These are phyloP conservation scores for Nannochloropsis salina DNA, from an alignment of 108 stramenopile species.

Conservation along the genomic window DNA sequence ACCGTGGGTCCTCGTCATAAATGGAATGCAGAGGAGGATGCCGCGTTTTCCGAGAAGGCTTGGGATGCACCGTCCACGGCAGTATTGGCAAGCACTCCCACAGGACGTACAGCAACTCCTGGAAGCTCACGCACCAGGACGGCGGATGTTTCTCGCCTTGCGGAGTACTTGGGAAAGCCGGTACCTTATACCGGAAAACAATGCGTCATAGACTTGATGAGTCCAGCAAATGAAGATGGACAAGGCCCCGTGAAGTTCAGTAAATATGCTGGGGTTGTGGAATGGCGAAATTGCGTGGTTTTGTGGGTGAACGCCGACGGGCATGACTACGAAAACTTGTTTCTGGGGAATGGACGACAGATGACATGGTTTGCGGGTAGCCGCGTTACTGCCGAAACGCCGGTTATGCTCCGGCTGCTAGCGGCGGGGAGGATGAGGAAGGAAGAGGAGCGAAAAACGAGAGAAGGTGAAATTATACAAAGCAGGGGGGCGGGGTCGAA, in stretches of 20 bases:
- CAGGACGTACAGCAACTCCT: neutral
- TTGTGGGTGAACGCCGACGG: neutral
- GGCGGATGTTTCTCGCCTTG: neutral
- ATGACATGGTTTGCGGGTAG: constrained; percentile 6
- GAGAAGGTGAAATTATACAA: too few relatives aligned
- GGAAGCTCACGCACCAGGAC: neutral
- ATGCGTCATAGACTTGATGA: neutral
- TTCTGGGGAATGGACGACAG: neutral
- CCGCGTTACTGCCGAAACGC: neutral
- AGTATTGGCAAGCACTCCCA: neutral
- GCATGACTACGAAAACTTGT: neutral
- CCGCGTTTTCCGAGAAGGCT: neutral
- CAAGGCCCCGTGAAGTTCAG: neutral
- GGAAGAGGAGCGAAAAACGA: neutral
- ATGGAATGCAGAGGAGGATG: neutral
- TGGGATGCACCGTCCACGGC: neutral
- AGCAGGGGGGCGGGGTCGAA: neutral
- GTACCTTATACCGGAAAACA: neutral
- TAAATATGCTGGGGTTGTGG: constrained; percentile 12
- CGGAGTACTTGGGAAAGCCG: neutral
- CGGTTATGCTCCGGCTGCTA: neutral
- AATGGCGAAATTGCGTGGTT: constrained; percentile 15
- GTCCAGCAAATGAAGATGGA: neutral
- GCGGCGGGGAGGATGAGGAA: constrained; percentile 8
- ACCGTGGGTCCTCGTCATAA: neutral